Conservation (phyloP, 306 rosid species). For the Trifolium pratense region DNA sequence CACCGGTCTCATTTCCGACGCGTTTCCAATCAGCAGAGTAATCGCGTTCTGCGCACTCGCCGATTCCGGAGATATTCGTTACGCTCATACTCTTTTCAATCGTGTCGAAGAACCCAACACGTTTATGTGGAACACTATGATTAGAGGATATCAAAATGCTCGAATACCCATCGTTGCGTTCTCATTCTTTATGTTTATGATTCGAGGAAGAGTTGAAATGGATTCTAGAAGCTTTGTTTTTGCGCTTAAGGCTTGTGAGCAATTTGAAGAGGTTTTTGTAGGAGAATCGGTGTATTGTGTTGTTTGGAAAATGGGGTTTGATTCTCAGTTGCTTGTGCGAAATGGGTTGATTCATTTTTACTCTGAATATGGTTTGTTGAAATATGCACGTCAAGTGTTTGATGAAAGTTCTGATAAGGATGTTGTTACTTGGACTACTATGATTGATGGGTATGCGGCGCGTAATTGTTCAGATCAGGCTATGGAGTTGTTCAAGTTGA, state of each 20-base stretch:
- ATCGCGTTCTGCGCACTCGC: constrained; percentile 83
- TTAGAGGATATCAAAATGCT: constrained; percentile 60
- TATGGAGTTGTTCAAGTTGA: constrained; percentile 54
- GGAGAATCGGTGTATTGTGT: constrained; percentile 61
- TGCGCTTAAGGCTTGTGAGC: constrained; percentile 62
- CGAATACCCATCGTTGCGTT: constrained; percentile 50
- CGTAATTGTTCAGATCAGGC: constrained; percentile 54
- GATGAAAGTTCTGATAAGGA: constrained; percentile 49
- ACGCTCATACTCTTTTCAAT: constrained; percentile 54
- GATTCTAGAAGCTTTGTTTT: constrained; percentile 66
- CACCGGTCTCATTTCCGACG: constrained; percentile 61
- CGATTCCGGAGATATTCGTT: constrained; percentile 56
- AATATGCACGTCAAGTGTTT: constrained; percentile 62
- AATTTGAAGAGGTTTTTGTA: neutral
- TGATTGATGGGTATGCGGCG: constrained; percentile 71
- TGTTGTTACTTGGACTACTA: constrained; percentile 69
- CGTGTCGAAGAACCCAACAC: constrained; percentile 62
- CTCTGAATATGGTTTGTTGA: constrained; percentile 47
- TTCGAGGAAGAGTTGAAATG: constrained; percentile 44
- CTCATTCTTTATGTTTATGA: constrained; percentile 54
- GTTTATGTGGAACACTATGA: constrained; percentile 84
- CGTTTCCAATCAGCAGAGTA: constrained; percentile 71
- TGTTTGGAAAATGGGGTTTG: constrained; percentile 63
- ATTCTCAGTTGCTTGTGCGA: constrained; percentile 54
- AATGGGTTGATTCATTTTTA: constrained; percentile 73